phyloP scores from a whole-genome alignment of 148 eudicot genomes.

The Silene uniflora region DNA sequence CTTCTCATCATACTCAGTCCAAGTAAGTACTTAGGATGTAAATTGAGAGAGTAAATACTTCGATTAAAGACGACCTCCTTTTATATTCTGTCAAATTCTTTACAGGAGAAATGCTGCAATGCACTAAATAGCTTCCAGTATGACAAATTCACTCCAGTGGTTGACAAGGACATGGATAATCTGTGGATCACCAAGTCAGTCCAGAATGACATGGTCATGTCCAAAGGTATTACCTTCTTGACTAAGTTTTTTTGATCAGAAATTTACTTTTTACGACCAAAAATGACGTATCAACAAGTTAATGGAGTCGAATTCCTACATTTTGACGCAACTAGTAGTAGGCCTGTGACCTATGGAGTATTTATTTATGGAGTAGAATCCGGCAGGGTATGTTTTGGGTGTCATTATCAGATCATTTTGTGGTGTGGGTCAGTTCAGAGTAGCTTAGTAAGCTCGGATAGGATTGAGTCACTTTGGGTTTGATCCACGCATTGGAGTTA shows the following conservation, averaged over 20 bases:
- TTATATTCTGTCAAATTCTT: background rate
- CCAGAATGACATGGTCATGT: slow-evolving; percentile 15
- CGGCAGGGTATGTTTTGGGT: no score
- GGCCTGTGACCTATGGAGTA: no score
- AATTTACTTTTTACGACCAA: background rate
- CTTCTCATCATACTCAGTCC: slow-evolving; percentile 19
- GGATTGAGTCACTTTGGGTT: background rate
- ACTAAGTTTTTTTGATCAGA: background rate
- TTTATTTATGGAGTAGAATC: no score
- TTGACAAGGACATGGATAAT: slow-evolving; percentile 35
- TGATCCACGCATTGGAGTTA: no score
- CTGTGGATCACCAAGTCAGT: slow-evolving; percentile 24
- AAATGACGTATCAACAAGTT: no score
- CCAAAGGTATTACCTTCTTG: slow-evolving; percentile 29
- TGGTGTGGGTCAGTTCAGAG: no score
- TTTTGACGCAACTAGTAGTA: background rate
- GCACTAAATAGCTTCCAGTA: slow-evolving; percentile 18
- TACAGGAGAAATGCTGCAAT: background rate
- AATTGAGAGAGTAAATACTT: background rate
- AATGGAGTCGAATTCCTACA: no score
- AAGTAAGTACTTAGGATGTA: slow-evolving; percentile 18
- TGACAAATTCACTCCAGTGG: slow-evolving; percentile 25
- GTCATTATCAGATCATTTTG: no score
- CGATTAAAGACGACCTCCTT: background rate
- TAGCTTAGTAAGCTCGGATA: no score